A percentile compares a stretch with the other conserved stretches of the same genome.
Evolutionary conservation across 768 basidiomycete genomes (phyloP).

Genomic region (Bullera alba): DNA sequence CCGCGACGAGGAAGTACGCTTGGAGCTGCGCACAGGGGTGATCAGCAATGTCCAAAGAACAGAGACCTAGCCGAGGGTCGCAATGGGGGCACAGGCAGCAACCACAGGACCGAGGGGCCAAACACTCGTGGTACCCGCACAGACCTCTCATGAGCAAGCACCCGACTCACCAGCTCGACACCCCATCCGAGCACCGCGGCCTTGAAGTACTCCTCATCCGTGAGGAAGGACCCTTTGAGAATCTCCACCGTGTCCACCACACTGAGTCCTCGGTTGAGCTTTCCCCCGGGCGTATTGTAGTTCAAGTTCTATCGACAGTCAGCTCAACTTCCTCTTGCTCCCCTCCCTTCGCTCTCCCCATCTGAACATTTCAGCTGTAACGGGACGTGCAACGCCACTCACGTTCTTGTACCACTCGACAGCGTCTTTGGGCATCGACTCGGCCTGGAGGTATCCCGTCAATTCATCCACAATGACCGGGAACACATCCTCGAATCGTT

Average conservation of each 20-base stretch:
- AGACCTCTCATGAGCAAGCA: too few species aligned
- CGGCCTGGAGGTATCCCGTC: not conserved
- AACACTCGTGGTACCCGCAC: too few species aligned
- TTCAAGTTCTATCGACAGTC: slow-evolving; percentile 52
- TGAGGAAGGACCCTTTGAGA: slow-evolving; percentile 61
- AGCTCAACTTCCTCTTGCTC: not conserved
- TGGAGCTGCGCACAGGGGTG: slow-evolving; percentile 63
- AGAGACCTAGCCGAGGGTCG: too few species aligned
- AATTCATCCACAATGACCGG: slow-evolving; percentile 62
- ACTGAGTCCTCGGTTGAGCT: slow-evolving; percentile 93
- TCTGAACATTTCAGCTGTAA: not conserved
- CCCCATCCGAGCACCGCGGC: slow-evolving; percentile 90
- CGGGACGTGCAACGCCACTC: slow-evolving; percentile 28
- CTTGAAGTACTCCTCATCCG: slow-evolving; percentile 79
- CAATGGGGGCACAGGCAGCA: too few species aligned
- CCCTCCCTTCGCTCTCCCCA: not conserved
- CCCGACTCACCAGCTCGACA: slow-evolving; percentile 75
- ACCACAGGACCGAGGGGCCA: too few species aligned
- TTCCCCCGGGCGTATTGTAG: slow-evolving; percentile 87
- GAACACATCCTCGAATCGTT: slow-evolving; percentile 65
- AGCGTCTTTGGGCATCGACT: slow-evolving; percentile 74
- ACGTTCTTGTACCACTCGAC: slow-evolving; percentile 78
- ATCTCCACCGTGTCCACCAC: slow-evolving; percentile 91
- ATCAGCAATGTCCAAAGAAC: too few species aligned
- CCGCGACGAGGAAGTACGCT: slow-evolving; percentile 82